phyloP scores from a whole-genome alignment of 371 early-diverging fungal genomes.

The Mortierella sp. region DNA sequence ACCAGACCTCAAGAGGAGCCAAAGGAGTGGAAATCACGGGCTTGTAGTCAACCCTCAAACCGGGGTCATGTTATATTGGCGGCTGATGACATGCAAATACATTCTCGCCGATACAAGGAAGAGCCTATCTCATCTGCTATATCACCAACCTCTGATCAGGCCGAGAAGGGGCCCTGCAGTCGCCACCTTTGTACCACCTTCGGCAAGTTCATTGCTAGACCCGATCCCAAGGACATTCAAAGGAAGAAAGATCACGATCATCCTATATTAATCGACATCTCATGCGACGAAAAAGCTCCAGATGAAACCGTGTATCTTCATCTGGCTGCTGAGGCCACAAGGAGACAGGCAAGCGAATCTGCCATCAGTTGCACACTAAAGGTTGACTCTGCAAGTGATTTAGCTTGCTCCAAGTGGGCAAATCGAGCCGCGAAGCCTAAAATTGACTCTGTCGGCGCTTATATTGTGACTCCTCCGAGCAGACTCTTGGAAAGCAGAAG shows the following conservation, averaged over 20 bases:
- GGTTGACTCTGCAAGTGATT: neutral
- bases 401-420: slow-evolving; percentile 6
- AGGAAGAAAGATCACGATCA: neutral
- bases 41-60: neutral
- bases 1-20: neutral
- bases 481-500: neutral
- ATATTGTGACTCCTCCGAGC: neutral
- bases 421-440: neutral
- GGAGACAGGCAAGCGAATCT: neutral
- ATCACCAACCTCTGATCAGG: neutral
- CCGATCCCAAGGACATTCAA: neutral
- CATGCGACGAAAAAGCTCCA: neutral
- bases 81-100: neutral
- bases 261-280: neutral
- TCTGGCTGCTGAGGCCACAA: neutral
- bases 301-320: neutral
- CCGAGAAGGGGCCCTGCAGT: neutral
- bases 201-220: neutral
- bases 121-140: neutral
- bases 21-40: neutral
- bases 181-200: neutral
- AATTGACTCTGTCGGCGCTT: neutral
- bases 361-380: neutral
- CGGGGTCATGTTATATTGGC: neutral
- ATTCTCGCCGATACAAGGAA: neutral